Evolutionary conservation across 192 early-diverging fungal genomes (phyloP), one percentile per base, ranked within the genome.

Genomic region (Pilobolus umbonatus): DNA sequence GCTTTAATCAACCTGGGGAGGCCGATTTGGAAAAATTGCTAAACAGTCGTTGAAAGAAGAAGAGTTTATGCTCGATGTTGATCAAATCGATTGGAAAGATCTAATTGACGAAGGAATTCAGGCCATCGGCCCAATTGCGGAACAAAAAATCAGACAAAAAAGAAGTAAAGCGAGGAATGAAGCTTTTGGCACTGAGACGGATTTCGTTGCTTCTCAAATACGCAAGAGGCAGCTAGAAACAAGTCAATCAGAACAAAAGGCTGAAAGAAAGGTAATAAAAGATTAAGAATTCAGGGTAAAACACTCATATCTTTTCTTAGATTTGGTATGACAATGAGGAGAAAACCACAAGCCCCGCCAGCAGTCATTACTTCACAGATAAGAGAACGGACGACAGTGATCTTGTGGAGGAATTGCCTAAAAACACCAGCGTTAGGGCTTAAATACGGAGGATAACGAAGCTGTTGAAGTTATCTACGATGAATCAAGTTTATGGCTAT

Each of bases 271-370:
- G 3, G 11, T 40, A 40, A 40, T 40, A 40, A 40, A 40, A 12
- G 38, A 40, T 40, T n/a, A 40, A 40, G 38, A 15, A 40, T 40
- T 40, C n/a, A 40, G 38, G 38, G 38, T 40, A 40, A 40, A 40
- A n/a, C 38, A 40, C 38, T 7, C 38, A 35, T 35, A 40, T 40
- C 38, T 3, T 40, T 40, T 40, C 38, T 40, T 12, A 3, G 38
- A 40, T 40, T 40, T 8, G 11, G 38, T 8, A 40, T 12, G 38
- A 40, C 5, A 40, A 40, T 40, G 11, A 40, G 38, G 38, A 40
- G 3, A 12, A 40, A 40, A 40, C 38, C 38, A 12, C 5, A 35
- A 35, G 34, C 34, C 34, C 34, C 34, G 34, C 34, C 34, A 35
- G 34, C 34, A 35, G 34, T 11, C 5, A 5, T 35, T 35, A 35